Percentiles rank a stretch among this genome's conserved stretches.
phyloP scores from a whole-genome alignment of 2,329 filamentous ascomycete genomes.

The Grosmannia penicillata region DNA sequence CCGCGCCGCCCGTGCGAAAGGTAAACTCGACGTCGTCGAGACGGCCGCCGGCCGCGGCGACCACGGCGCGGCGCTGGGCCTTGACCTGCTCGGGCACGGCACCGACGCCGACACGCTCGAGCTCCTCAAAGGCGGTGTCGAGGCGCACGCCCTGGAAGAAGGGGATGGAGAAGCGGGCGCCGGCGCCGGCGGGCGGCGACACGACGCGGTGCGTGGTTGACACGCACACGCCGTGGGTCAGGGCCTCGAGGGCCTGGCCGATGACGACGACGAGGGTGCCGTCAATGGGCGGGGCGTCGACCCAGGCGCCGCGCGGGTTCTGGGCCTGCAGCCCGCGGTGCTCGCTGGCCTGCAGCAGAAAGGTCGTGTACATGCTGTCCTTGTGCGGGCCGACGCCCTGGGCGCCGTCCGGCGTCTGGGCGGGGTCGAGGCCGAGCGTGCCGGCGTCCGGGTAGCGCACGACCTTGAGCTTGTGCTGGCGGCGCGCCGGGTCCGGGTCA shows the following conservation, averaged over 20 bases:
- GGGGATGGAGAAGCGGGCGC: slow-evolving; percentile 64
- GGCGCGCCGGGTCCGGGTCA: slow-evolving; percentile 34
- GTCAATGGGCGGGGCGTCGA: slow-evolving; percentile 62
- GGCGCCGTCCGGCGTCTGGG: slow-evolving; percentile 20
- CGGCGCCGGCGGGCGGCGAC: slow-evolving; percentile 53
- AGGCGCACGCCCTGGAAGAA: slow-evolving; percentile 81
- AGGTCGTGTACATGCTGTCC: slow-evolving; percentile 70
- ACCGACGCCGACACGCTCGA: slow-evolving; percentile 46
- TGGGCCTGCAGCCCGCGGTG: slow-evolving; percentile 72
- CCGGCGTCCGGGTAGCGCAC: slow-evolving; percentile 67
- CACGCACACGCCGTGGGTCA: slow-evolving; percentile 71
- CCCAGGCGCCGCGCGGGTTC: slow-evolving; percentile 64
- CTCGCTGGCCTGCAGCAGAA: slow-evolving; percentile 64
- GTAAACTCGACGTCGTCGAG: slow-evolving; percentile 77
- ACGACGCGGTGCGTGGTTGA: slow-evolving; percentile 73
- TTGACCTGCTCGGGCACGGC: slow-evolving; percentile 45
- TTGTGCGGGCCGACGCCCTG: slow-evolving; percentile 64
- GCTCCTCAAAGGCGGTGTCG: slow-evolving; percentile 64
- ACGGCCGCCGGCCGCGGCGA: slow-evolving; percentile 39
- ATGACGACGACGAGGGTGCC: slow-evolving; percentile 78
- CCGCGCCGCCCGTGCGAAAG: slow-evolving; percentile 54
- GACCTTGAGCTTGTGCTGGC: slow-evolving; percentile 82
- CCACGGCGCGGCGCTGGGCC: slow-evolving; percentile 38
- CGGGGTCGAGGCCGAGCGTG: slow-evolving; percentile 34
- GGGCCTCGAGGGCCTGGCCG: slow-evolving; percentile 72